Conservation (phyloP, 768 basidiomycete species). For the Mycena latifolia region DNA sequence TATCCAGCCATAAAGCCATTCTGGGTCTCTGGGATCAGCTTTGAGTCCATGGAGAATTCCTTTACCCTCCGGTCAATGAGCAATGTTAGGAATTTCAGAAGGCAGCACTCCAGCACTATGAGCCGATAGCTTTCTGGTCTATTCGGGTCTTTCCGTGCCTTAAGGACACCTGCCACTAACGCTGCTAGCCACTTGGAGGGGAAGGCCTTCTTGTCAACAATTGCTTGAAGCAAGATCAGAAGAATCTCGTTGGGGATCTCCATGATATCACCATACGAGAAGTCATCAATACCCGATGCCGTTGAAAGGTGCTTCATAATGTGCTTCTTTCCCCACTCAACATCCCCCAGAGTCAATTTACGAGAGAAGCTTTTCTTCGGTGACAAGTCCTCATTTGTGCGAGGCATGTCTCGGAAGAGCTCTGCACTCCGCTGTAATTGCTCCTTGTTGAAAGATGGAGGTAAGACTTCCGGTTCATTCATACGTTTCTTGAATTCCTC, state of each 20-base stretch:
- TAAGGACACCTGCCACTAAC: constrained; percentile 21
- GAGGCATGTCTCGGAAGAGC: constrained; percentile 10
- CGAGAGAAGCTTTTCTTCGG: constrained; percentile 17
- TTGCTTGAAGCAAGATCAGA: neutral
- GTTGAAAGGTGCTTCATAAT: constrained; percentile 1
- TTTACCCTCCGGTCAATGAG: constrained; percentile 37
- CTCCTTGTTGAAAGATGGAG: constrained; percentile 13
- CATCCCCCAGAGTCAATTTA: neutral
- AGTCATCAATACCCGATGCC: neutral
- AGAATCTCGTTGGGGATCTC: neutral
- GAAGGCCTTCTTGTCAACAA: neutral
- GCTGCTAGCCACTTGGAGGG: neutral
- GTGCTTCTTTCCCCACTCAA: neutral
- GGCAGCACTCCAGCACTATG: constrained; percentile 37
- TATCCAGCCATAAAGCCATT: constrained; percentile 44
- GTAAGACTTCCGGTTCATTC: constrained; percentile 8
- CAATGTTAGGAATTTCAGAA: constrained; percentile 40
- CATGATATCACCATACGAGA: neutral
- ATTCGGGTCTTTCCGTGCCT: constrained; percentile 32
- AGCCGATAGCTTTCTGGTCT: constrained; percentile 35
- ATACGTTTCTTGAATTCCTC: constrained; percentile 13
- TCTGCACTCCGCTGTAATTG: neutral
- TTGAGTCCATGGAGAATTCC: constrained; percentile 29
- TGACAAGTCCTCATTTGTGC: constrained; percentile 9
- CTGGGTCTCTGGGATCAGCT: constrained; percentile 43